phyloP scores from a whole-genome alignment of 176 grass and related monocot genomes.

The Oryza longistaminata region DNA sequence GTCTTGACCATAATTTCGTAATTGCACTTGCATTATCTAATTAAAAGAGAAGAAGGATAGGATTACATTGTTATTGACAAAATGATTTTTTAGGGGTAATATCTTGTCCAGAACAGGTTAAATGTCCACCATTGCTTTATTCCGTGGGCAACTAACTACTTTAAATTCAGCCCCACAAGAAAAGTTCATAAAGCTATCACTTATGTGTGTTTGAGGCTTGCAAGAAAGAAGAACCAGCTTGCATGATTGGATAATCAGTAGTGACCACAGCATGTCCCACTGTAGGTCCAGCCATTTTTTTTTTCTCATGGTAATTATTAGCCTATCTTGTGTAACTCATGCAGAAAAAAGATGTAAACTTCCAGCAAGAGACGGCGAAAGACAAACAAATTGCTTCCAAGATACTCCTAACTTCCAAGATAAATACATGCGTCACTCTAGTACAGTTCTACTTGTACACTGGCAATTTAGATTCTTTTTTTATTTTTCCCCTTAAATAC shows the following conservation, averaged over 20 bases:
- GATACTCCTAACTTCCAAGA: not conserved
- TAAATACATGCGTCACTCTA: not conserved
- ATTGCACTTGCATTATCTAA: not conserved
- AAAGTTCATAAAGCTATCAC: constrained; percentile 4
- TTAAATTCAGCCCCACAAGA: not conserved
- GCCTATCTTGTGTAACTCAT: not conserved
- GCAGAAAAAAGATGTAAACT: not conserved
- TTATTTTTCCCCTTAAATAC: not conserved
- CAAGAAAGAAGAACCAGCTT: constrained; percentile 33
- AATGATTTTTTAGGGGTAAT: not conserved
- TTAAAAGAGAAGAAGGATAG: not conserved
- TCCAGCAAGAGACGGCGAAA: constrained; percentile 19
- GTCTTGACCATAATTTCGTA: not conserved
- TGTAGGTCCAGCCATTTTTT: not conserved
- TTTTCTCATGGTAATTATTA: not conserved
- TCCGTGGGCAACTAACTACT: not conserved
- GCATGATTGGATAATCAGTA: constrained; percentile 26
- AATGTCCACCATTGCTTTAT: not conserved
- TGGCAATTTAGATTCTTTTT: not conserved
- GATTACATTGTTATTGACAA: not conserved
- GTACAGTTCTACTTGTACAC: not conserved
- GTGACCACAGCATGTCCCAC: constrained; percentile 4
- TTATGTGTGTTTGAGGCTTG: constrained; percentile 36
- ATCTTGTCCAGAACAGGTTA: not conserved
- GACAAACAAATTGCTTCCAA: not conserved